Evolutionary conservation across 2,329 filamentous ascomycete species (phyloP), one percentile per base, ranked within the genome.

Genomic region (Fusarium sp.): DNA sequence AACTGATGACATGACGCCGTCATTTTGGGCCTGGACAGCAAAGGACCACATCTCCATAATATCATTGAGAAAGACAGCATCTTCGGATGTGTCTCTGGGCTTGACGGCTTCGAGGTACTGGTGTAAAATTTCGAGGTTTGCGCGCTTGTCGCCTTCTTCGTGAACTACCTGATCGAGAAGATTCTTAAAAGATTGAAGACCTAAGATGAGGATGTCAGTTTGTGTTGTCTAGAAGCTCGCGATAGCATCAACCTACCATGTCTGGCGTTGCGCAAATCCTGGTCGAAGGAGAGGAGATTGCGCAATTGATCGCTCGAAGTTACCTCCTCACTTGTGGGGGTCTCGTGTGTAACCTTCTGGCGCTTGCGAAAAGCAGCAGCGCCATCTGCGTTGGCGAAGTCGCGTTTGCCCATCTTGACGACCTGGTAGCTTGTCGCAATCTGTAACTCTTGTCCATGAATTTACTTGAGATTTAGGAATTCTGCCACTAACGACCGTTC

Each of bases 21-120:
- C 94, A 72, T 94, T 91, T 76, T 93, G 93, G 70, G 89, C 89
- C 77, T 93, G 90, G 30, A 89, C 89, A 6, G 92, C 94, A 81
- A 92, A 94, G 49, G 89, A 90, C 95, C 95, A 98, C 62, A 90
- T 93, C 74, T 97, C 92, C 81, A 97, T 92, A 41, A 98, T 82
- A 74, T 97, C 93, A 4, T 86, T 82, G 30, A 98, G 86, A 72
- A 90, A 93, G 25, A 90, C 83, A 9, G 87, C 84, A 58, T 83
- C 81, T 58, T 83, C 79, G 46, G 78, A 76, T 55, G 78, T 76
- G 54, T 83, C 80, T 70, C 79, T 78, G 3, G 87, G 85, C 71
- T 84, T 85, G 57, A 85, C 81, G 10, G 83, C 80, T 46, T 89
- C 84, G 50, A 96, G 86, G 76, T 91, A 96, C 70, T 92, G 88